Evolutionary conservation across 768 basidiomycete species (phyloP).

Genomic region (Cyathus striatus): DNA sequence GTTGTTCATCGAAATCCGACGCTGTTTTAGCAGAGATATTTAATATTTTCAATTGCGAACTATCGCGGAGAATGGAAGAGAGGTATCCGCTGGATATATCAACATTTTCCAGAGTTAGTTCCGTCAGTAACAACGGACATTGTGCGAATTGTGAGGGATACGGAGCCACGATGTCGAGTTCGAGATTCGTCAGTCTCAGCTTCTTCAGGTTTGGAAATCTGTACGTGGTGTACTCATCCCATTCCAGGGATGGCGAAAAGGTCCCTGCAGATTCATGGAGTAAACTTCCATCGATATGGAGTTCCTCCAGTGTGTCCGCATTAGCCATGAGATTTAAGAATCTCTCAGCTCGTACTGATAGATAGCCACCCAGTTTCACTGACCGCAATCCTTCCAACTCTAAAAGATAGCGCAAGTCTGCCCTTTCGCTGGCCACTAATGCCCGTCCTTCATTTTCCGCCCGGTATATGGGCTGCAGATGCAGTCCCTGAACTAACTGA

Average conservation of each 20-base stretch:
- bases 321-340: constrained; percentile 37
- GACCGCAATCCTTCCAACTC: constrained; percentile 33
- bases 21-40: constrained; percentile 27
- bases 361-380: constrained; percentile 43
- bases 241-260: constrained; percentile 41
- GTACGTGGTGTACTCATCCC: constrained; percentile 46
- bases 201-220: constrained; percentile 37
- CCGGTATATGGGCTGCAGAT: constrained; percentile 29
- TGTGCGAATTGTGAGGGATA: constrained; percentile 27
- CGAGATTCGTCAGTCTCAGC: constrained; percentile 37
- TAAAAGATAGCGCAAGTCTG: constrained; percentile 36
- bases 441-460: constrained; percentile 7
- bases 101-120: constrained; percentile 40
- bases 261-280: constrained; percentile 16
- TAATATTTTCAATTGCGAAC: constrained; percentile 28
- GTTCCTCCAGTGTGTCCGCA: constrained; percentile 32
- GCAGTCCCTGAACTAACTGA: constrained; percentile 32
- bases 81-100: constrained; percentile 34
- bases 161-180: constrained; percentile 35
- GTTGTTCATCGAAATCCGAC: constrained; percentile 31
- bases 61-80: constrained; percentile 31
- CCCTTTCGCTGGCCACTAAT: constrained; percentile 21
- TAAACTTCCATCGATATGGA: constrained; percentile 43
- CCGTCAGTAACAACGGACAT: constrained; percentile 26
- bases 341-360: constrained; percentile 41